phyloP scores from a whole-genome alignment of 345 rosid genomes.

The Citrus trifoliata region DNA sequence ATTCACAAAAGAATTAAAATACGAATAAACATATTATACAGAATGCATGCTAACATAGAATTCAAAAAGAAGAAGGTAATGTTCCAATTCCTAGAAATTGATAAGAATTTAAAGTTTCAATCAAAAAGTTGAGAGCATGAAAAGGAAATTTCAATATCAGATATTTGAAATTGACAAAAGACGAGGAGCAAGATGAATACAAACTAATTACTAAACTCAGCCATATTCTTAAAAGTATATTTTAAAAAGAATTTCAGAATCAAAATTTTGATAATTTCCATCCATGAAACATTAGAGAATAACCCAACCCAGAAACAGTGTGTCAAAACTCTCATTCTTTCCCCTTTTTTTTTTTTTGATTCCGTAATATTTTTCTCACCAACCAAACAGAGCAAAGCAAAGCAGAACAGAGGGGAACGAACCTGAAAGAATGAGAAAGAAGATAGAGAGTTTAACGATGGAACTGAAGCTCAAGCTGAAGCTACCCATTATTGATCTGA shows the following conservation, averaged over 20 bases:
- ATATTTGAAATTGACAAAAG: not conserved
- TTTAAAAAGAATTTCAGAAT: not conserved
- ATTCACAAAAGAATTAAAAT: not conserved
- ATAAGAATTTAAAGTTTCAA: not conserved
- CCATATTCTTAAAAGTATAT: not conserved
- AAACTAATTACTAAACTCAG: not conserved
- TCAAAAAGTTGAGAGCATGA: not conserved
- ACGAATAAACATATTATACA: not conserved
- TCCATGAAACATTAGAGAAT: not conserved
- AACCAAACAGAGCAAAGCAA: conserved; percentile 4
- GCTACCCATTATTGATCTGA: conserved; percentile 38
- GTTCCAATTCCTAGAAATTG: not conserved
- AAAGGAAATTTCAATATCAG: not conserved
- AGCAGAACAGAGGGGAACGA: not conserved
- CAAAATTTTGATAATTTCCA: no score
- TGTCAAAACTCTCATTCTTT: not conserved
- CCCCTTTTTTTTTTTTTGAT: not conserved
- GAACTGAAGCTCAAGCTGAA: conserved; percentile 11
- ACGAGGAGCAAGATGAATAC: not conserved
- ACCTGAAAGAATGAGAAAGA: conserved; percentile 58
- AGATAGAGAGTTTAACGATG: conserved; percentile 24
- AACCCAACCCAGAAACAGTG: not conserved
- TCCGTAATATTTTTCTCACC: not conserved
- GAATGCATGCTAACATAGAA: not conserved
- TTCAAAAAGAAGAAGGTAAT: not conserved